Conservation (phyloP, 192 early-diverging fungal species). For the Fimicolochytrium jonesii region DNA sequence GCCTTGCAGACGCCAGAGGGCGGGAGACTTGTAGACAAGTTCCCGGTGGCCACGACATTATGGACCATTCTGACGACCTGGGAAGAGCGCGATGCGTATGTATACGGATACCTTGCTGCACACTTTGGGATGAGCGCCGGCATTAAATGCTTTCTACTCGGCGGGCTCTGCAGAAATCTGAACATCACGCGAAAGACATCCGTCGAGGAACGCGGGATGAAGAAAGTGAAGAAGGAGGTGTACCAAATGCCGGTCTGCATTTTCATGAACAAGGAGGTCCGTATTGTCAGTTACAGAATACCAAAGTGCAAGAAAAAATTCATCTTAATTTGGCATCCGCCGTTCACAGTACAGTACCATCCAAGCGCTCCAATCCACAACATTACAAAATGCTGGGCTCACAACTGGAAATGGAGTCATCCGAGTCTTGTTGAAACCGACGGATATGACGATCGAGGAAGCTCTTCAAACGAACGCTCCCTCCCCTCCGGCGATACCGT, state of each 20-base stretch:
- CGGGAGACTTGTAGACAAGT: constrained; percentile 60
- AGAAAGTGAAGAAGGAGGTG: constrained; percentile 27
- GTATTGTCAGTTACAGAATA: neutral
- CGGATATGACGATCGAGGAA: constrained; percentile 44
- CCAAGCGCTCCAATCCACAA: constrained; percentile 58
- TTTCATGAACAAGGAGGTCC: constrained; percentile 63
- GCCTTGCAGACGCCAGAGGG: constrained; percentile 75
- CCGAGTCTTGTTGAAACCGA: constrained; percentile 62
- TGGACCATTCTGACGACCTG: constrained; percentile 67
- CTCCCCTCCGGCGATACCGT: too few species aligned
- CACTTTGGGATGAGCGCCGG: too few species aligned
- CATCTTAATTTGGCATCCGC: neutral
- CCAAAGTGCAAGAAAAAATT: neutral
- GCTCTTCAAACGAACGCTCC: constrained; percentile 42
- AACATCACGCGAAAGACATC: constrained; percentile 52
- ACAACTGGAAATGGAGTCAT: constrained; percentile 63
- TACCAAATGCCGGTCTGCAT: constrained; percentile 64
- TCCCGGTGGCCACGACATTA: constrained; percentile 50
- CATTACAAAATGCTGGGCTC: constrained; percentile 66
- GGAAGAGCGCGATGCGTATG: constrained; percentile 50
- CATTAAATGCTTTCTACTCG: neutral
- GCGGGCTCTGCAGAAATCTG: constrained; percentile 31
- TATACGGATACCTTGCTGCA: too few species aligned
- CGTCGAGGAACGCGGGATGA: constrained; percentile 15
- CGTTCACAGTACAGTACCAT: constrained; percentile 54